phyloP scores from a whole-genome alignment of 2,329 filamentous ascomycete species.

The Neofusicoccum sp. region DNA sequence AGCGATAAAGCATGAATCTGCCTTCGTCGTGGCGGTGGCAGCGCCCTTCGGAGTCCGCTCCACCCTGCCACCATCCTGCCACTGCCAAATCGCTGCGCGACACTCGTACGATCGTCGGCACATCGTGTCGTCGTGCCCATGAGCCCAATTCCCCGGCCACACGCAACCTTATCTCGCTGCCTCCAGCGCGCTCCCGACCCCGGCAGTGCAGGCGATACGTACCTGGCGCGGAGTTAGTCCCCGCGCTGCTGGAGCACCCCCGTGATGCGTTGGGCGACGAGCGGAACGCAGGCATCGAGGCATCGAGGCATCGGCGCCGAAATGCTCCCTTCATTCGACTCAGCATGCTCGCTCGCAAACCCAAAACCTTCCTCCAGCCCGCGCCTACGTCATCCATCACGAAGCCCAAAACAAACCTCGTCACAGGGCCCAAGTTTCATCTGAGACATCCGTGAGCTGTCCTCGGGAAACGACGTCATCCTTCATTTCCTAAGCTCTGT shows the following conservation, averaged over 20 bases:
- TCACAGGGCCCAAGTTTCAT: constrained; percentile 10
- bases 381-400: constrained; percentile 16
- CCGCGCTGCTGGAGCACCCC: not conserved
- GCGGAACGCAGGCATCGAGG: constrained; percentile 2
- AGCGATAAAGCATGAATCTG: constrained; percentile 8
- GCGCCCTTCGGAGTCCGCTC: not conserved
- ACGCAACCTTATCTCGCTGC: constrained; percentile 3
- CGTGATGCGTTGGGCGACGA: not conserved
- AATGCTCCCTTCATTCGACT: not conserved
- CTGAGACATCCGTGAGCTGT: constrained; percentile 3
- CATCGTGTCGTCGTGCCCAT: not conserved
- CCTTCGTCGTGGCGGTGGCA: not conserved
- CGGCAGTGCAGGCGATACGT: not conserved
- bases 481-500: constrained; percentile 12
- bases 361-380: not conserved
- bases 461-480: constrained; percentile 5
- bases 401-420: not conserved
- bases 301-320: not conserved
- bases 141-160: not conserved
- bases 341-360: not conserved
- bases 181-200: not conserved
- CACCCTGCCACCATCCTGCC: not conserved
- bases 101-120: not conserved
- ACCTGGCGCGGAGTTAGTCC: not conserved
- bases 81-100: not conserved